These are phyloP conservation scores for Calvatia gigantea DNA, from an alignment of 768 basidiomycete genomes.

Conservation along the genomic window DNA sequence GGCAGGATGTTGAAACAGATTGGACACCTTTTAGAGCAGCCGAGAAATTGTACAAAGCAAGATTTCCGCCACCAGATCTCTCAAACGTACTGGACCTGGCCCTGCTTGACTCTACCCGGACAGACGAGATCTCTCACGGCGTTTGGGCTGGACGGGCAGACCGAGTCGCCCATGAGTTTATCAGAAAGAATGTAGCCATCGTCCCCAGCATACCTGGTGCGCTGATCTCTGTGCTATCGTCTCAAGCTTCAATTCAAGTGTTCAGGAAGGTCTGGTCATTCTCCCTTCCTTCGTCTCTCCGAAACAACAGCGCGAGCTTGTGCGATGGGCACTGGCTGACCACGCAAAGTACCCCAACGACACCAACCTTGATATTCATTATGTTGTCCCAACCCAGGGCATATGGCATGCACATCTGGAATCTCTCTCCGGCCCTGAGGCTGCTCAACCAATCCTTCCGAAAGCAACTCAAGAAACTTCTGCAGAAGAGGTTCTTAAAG, in stretches of 20 bases:
- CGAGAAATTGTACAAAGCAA: constrained; percentile 79
- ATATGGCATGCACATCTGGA: constrained; percentile 68
- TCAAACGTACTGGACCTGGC: constrained; percentile 66
- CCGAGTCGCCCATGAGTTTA: constrained; percentile 29
- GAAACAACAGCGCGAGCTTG: constrained; percentile 61
- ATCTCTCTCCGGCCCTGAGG: constrained; percentile 25
- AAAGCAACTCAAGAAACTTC: constrained; percentile 30
- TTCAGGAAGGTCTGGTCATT: constrained; percentile 69
- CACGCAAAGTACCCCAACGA: constrained; percentile 82
- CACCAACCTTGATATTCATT: constrained; percentile 89
- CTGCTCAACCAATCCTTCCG: constrained; percentile 39
- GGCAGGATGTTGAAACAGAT: constrained; percentile 40
- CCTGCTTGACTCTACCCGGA: constrained; percentile 34
- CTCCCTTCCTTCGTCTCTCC: constrained; percentile 70
- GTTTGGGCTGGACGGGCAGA: constrained; percentile 44
- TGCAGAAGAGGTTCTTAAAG: constrained; percentile 24
- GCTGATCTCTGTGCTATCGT: constrained; percentile 13
- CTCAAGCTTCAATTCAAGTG: background rate
- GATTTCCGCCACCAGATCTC: constrained; percentile 76
- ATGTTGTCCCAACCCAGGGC: constrained; percentile 67
- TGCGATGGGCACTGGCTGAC: constrained; percentile 67
- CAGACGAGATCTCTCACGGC: constrained; percentile 39
- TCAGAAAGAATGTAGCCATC: constrained; percentile 36
- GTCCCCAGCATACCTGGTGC: constrained; percentile 59
- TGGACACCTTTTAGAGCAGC: constrained; percentile 77